Evolutionary conservation across 192 early-diverging fungal species (phyloP), one percentile per base, ranked within the genome.

Genomic region (Coemansia sp.): DNA sequence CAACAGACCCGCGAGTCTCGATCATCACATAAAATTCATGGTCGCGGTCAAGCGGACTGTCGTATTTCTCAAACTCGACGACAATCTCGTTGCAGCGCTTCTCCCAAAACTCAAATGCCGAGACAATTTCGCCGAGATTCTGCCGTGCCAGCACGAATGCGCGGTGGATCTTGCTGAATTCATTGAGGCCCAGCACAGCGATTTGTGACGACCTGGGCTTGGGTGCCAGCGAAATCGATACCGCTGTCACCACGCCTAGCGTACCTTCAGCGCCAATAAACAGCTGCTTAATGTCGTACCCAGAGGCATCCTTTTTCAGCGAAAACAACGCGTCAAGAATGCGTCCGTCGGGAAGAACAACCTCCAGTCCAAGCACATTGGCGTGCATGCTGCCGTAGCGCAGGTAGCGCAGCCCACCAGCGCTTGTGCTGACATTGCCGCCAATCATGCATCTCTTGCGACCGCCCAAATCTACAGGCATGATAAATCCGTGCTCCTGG

Each of bases 21-120:
- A 99, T 82, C 58, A 99, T 74, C 10, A 97, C 90, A 57, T 65
- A 73, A 50, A 76, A 76, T 51, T 73, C 73, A 38, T 76, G 73
- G 29, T 64, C 11, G 10, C 0, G 14, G 12, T 19, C 29, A 12
- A 76, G 57, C 15, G 67, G 79, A 23, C 73, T 73, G 9, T 19
- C 6, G 62, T 67, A 56, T 4, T 43, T 38, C 56, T 68, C 67
- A 58, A 67, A 65, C 70, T 76, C 64, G 32, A 76, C 70, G 4
- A 92, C 88, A 35, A 97, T 75, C 43, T 88, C 77, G 48, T 91
- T 79, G 54, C 90, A 86, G 17, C 81, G 76, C 7, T 53, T 62
- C 73, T 99, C 97, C 91, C 93, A 99, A 69, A 98, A 99, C 77
- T 99, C 97, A 60, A 95, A 99, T 2, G 96, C 97, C 19, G 93